Evolutionary conservation across 139 green algal genomes (phyloP), one percentile per base, ranked within the genome.

Genomic region (Yamagishiella unicocca): DNA sequence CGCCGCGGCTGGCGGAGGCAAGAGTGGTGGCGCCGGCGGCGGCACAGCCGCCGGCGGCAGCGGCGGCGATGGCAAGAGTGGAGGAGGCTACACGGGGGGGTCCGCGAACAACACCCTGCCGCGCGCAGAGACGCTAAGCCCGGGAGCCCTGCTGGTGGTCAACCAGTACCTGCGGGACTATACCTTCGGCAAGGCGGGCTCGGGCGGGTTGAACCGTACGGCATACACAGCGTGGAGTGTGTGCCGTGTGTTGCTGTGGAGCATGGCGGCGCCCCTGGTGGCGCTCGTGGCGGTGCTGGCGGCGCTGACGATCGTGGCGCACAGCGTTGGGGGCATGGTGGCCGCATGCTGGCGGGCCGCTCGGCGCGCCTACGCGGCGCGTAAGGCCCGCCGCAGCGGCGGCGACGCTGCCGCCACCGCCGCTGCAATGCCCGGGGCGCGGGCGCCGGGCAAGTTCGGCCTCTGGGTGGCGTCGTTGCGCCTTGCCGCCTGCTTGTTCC

Each of bases 121-220:
- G 67, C 40, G 70, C 38, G 19, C 40, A 9, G 22, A 21, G 38
- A 24, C 70, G 6, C 55, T 82, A 21, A 46, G 54, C 40, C 80
- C 80, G 8, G 80, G 37, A 7, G 80, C 80, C 19, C 43, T 86
- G 21, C 43, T 31, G 1, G 66, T 86, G 62, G 64, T 86, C 9
- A 58, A 77, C 31, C 3, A 50, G 43, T 86, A 86, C 45, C 61
- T 86, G 7, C 64, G 80, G 0, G 80, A 78, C 31, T 67, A 66
- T 7, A 7, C 62, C 29, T 6, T 77, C 2, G 80, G 80, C 3
- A 73, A 40, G 43, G 50, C 50, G n/a, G 80, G 64, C 2, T 37
- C 43, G 1, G 80, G 64, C 43, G 27, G 31, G 62, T 2, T 1
- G 5, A 6, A 31, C 3, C 45, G 80, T 21, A 5, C 2, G 2